Base-by-base conservation (phyloP, 2,329 filamentous ascomycete species). In the Ascochyta pisi region DNA sequence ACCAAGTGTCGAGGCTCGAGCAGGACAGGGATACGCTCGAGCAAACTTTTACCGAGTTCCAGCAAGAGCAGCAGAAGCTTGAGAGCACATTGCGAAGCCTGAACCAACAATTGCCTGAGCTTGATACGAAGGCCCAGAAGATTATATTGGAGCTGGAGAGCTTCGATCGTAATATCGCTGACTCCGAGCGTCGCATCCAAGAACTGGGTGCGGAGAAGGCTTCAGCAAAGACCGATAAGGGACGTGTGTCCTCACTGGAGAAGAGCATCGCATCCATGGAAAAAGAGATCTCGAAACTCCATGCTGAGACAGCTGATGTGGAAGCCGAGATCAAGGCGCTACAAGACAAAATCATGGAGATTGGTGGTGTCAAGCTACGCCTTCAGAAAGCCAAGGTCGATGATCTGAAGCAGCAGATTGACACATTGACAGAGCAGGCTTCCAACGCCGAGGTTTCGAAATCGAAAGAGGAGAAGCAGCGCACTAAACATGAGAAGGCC, bases 261-360 rank as follows among this genome's bases (percentile, higher is more conserved):
- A 92, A 91, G 73, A 91, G 89, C 64, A 90, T 97, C 47, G 79
- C 83, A 7, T 85, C 86, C 57, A 82, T 96, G 59, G 86, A 92
- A 68, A 86, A 86, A 63, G 91, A 96, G 67, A 86, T 96, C 10
- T 86, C 89, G 55, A 90, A 89, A 67, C 83, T 99, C 9, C 91
- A 87, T 58, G 82, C 85, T 9, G 92, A 98, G 76, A 97, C 90
- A n/a, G 86, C 90, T 1, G 95, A 89, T 41, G 87, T 96, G 8
- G 95, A 99, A 73, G 88, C 89, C 24, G 95, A 98, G 76, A 98
- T 99, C 77, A 94, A 96, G 77, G 84, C 84, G 19, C 82, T 99
- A 1, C 94, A 99, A 73, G 89, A 95, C 82, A 96, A 93, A 81
- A 99, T 99, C 70, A 98, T 99, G 95, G 89, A 97, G 76, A 89